Base-by-base conservation (phyloP, 148 eudicot genomes). In the Rhododendron williamsianum region DNA sequence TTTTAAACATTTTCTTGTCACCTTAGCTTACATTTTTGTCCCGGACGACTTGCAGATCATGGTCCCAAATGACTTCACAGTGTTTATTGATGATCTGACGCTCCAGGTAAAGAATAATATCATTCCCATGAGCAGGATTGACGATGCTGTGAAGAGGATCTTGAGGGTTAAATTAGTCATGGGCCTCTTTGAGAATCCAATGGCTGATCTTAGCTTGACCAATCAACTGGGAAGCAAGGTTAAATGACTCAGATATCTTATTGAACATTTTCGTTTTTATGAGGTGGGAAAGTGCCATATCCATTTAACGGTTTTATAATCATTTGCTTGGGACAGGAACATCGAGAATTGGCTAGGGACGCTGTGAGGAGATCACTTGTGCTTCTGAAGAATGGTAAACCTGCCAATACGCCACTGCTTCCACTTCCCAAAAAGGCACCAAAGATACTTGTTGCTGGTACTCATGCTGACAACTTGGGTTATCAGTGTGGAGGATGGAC, bases 401-500 rank as follows among this genome's bases (percentile, higher is more conserved):
- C 87, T 48, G 78, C 90, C 18, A 3, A 82, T 69, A 56, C 82
- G 76, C 93, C 93, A 43, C 54, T 93, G 87, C 89, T 93, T 82
- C 95, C 95, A 15, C 93, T 93, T 58, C 84, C 93, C 16, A 93
- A 92, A 89, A 93, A 92, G 84, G 91, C 90, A 58, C 90, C 92
- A 46, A 93, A 93, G 87, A 92, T 93, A 58, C 94, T 93, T 63
- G 93, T 93, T 67, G 95, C 95, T 3, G 95, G 95, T 49, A 81
- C 85, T 80, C 93, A 93, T 82, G 95, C 93, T 1, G 84, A 93
- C 87, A 91, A 93, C 89, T 89, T 93, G 87, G 95, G 95, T 60
- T 85, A 91, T 76, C 95, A 93, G 69, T 92, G 93, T 43, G 95
- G 95, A 79, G 95, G 95, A 73, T 93, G 95, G 95, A 91, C 95